Evolutionary conservation across 441 rosid genomes (phyloP).

Genomic region (Dalechampia spathulata): DNA sequence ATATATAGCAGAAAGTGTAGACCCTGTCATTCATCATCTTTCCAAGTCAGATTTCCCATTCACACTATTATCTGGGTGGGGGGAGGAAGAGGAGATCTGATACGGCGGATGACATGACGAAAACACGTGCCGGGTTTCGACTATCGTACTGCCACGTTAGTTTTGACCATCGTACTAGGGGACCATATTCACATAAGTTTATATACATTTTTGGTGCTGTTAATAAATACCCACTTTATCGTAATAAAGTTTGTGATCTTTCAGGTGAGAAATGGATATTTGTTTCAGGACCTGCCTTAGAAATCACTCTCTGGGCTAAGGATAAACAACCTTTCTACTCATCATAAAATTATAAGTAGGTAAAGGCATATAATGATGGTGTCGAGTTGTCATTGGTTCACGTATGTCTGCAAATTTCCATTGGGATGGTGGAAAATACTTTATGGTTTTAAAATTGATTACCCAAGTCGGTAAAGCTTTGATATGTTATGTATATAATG

Average conservation of each 20-base stretch:
- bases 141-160: background rate
- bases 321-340: background rate
- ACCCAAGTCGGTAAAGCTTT: too few relatives aligned
- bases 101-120: slow-evolving; percentile 21
- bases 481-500: too few relatives aligned
- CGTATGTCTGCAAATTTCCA: background rate
- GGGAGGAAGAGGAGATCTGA: slow-evolving; percentile 7
- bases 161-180: background rate
- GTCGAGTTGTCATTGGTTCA: background rate
- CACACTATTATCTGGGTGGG: slow-evolving; percentile 3
- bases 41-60: slow-evolving; percentile 16
- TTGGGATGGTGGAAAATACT: background rate
- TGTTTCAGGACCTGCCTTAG: background rate
- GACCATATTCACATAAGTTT: background rate
- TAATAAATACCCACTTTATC: slow-evolving; percentile 9
- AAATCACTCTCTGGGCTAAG: background rate
- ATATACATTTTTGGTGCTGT: background rate
- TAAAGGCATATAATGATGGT: background rate
- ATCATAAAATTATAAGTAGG: background rate
- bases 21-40: background rate
- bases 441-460: too few relatives aligned
- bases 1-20: background rate
- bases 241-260: slow-evolving; percentile 10
- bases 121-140: slow-evolving; percentile 9
- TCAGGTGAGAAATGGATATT: background rate